Evolutionary conservation across 108 stramenopile genomes (phyloP), one percentile per base, ranked within the genome.

Genomic region (Heterococcus sp.): DNA sequence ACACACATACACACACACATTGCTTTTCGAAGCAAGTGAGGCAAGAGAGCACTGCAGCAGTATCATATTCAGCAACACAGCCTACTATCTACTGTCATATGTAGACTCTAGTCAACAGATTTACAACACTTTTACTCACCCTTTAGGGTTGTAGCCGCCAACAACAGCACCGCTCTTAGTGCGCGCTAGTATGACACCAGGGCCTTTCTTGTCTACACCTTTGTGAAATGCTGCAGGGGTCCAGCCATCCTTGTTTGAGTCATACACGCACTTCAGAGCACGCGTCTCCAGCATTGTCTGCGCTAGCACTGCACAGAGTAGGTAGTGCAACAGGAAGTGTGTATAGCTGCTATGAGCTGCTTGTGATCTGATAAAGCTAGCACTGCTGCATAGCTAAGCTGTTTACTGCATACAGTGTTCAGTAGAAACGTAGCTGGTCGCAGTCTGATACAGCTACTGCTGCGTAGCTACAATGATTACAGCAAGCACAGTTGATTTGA

Each of bases 111-210:
- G 21, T 21, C 58, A 63, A 26, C 58, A 63, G 58, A 26, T 63
- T 63, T 63, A 63, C 21, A 21, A 21, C 21, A 21, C n/a, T n/a
- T n/a, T n/a, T n/a, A n/a, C n/a, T n/a, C n/a, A n/a, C 3, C 69
- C 82, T 37, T 83, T 83, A n/a, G 82, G 69, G 46, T 83, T 83
- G 76, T 83, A 83, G 37, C 80, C 80, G 3, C 80, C 80, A 21
- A 81, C 70, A 14, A 71, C 37, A 28, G 76, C 76, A 2, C 80
- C 80, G 31, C 76, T 76, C 70, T 35, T 37, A 29, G 79, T 68
- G n/a, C 68, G 35, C 28, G 37, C 68, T 33, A 81, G 36, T 28
- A 81, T 39, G 2, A 81, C 36, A 2, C 74, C 79, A 38, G 79
- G 79, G 38, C 79, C 79, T 40, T 37, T 74, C 32, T 68, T 68